A percentile compares a stretch with the other conserved stretches of the same genome.
These are phyloP conservation scores for Tillandsia fasciculata DNA, from an alignment of 176 grass and related monocot genomes.

Conservation along the genomic window DNA sequence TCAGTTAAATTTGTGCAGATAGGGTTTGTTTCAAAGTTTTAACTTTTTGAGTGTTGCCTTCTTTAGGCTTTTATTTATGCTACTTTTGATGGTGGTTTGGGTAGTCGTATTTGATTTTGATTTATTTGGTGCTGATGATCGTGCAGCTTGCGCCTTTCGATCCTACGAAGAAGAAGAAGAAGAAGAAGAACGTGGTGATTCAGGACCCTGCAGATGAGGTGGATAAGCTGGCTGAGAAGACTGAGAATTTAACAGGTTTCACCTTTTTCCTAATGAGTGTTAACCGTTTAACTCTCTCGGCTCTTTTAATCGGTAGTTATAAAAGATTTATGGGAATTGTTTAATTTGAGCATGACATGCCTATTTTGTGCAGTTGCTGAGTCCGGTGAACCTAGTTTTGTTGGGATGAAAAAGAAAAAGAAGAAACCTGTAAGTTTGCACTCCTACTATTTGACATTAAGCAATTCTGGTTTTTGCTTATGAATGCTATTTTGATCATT, in stretches of 20 bases:
- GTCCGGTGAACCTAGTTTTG: conserved; percentile 45
- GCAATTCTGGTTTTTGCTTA: neutral
- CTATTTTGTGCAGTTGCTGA: conserved; percentile 34
- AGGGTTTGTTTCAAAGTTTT: too few species aligned
- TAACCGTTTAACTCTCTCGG: neutral
- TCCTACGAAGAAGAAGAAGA: conserved; percentile 97
- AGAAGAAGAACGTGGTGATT: conserved; percentile 96
- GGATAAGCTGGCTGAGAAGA: conserved; percentile 62
- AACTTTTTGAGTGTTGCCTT: neutral
- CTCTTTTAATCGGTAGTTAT: neutral
- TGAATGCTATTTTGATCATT: neutral
- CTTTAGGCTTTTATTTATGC: neutral
- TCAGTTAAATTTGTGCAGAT: neutral
- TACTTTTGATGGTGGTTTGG: neutral
- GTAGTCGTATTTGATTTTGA: neutral
- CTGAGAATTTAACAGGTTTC: conserved; percentile 40
- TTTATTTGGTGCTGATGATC: neutral
- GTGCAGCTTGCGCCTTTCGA: conserved; percentile 78
- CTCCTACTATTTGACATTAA: neutral
- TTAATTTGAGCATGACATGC: conserved; percentile 4
- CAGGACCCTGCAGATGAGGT: conserved; percentile 68
- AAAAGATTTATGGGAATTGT: neutral
- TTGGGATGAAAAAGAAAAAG: conserved; percentile 83
- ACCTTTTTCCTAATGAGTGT: conserved; percentile 9
- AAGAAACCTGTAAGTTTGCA: conserved; percentile 42